Percentiles rank a stretch among this genome's conserved stretches.
Evolutionary conservation across 2,329 filamentous ascomycete species (phyloP).

Genomic region (Hypoxylon sp.): DNA sequence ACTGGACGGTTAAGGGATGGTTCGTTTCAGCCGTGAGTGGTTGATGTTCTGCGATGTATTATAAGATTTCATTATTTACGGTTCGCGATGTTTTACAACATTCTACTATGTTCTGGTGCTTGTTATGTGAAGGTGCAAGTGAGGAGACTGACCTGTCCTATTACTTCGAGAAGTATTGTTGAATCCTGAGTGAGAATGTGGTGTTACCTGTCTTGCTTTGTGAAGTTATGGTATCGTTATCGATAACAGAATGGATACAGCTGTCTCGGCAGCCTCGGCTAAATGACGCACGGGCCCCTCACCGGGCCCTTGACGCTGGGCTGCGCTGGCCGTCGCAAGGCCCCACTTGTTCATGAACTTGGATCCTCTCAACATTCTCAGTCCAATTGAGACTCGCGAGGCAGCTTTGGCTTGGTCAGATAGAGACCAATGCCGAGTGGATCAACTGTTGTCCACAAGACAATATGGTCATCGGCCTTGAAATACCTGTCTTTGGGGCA

Average conservation of each 20-base stretch:
- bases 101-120: neutral
- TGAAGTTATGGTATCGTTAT: neutral
- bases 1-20: neutral
- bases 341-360: neutral
- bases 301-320: no score
- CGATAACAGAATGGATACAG: no score
- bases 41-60: constrained; percentile 5
- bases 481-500: constrained; percentile 68
- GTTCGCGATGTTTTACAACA: neutral
- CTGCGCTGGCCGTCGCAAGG: no score
- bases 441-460: neutral
- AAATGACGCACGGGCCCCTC: neutral
- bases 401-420: neutral
- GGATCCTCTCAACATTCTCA: neutral
- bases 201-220: neutral
- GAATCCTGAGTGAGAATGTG: neutral
- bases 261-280: no score
- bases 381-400: neutral
- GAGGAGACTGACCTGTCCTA: neutral
- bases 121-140: neutral
- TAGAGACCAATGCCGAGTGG: neutral
- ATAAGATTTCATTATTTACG: neutral
- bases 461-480: constrained; percentile 55
- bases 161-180: neutral
- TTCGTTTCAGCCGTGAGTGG: neutral